Conservation (phyloP, 2,329 filamentous ascomycete species). For the Fusarium subglutinans region DNA sequence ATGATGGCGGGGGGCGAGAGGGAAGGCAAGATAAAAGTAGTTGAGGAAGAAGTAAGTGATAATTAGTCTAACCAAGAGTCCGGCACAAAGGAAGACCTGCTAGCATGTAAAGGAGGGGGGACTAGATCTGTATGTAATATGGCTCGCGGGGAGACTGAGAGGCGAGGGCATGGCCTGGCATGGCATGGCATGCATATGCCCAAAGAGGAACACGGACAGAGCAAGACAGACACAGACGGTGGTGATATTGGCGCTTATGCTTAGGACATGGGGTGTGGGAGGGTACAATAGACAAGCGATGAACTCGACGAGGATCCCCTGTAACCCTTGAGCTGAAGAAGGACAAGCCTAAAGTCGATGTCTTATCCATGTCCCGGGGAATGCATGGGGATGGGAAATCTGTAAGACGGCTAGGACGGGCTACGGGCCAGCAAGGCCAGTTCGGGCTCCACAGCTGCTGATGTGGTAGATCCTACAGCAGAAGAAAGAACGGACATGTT, state of each 20-base stretch:
- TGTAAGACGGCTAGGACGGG: neutral
- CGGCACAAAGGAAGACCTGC: conserved; percentile 23
- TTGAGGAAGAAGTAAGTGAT: neutral
- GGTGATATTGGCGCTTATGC: conserved; percentile 25
- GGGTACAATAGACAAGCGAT: conserved; percentile 16
- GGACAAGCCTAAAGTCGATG: neutral
- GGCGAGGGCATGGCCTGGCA: neutral
- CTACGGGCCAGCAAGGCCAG: neutral
- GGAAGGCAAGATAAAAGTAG: conserved; percentile 33
- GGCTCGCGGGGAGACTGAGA: neutral
- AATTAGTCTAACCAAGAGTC: conserved; percentile 12
- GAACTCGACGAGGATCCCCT: conserved; percentile 35
- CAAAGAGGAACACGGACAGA: conserved; percentile 19
- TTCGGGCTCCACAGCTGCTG: neutral
- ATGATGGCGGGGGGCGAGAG: conserved; percentile 20
- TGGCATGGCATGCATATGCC: neutral
- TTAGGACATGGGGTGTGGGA: neutral
- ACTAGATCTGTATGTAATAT: conserved; percentile 4
- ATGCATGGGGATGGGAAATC: conserved; percentile 5
- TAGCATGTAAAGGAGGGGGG: neutral
- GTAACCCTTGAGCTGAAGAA: conserved; percentile 1
- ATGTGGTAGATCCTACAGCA: neutral
- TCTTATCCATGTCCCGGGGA: conserved; percentile 1
- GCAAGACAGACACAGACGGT: neutral
- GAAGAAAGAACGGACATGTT: neutral